A percentile compares a stretch with the other conserved stretches of the same genome.
Conservation (phyloP, 2,329 filamentous ascomycete species). For the Sarocladium brachiariae region DNA sequence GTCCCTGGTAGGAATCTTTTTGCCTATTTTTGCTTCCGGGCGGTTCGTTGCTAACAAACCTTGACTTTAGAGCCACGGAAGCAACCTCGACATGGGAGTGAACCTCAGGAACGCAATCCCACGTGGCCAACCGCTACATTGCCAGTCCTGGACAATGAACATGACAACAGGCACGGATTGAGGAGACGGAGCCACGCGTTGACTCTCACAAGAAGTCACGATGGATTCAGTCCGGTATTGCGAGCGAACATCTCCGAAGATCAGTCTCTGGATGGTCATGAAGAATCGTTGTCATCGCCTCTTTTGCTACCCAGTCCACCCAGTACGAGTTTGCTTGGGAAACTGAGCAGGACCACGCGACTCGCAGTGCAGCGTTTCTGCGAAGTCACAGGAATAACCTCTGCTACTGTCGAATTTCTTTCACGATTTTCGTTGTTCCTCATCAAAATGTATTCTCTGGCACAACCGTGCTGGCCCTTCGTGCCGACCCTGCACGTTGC, state of each 20-base stretch:
- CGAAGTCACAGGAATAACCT: background rate
- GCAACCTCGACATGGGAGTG: background rate
- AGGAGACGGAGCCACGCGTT: background rate
- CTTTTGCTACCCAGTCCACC: slow-evolving; percentile 13
- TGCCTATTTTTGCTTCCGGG: background rate
- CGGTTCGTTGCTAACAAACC: background rate
- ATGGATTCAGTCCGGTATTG: background rate
- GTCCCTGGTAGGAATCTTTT: slow-evolving; percentile 16
- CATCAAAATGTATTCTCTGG: slow-evolving; percentile 59
- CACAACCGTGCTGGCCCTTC: slow-evolving; percentile 64
- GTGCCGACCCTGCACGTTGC: slow-evolving; percentile 57
- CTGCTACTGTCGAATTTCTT: background rate
- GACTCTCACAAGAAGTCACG: background rate
- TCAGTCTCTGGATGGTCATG: background rate
- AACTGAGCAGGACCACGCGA: slow-evolving; percentile 17
- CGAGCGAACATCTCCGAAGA: background rate
- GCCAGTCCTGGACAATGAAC: background rate
- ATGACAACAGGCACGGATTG: background rate
- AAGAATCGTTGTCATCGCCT: background rate
- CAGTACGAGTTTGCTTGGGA: slow-evolving; percentile 10
- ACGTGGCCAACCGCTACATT: background rate
- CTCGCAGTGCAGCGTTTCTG: background rate
- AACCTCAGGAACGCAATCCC: background rate
- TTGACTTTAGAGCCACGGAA: slow-evolving; percentile 1
- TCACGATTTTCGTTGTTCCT: slow-evolving; percentile 56